Percentiles rank a stretch among this genome's conserved stretches.
Conservation (phyloP, 805 yeast genomes). For the Yamadazyma takamatsuzukensis region DNA sequence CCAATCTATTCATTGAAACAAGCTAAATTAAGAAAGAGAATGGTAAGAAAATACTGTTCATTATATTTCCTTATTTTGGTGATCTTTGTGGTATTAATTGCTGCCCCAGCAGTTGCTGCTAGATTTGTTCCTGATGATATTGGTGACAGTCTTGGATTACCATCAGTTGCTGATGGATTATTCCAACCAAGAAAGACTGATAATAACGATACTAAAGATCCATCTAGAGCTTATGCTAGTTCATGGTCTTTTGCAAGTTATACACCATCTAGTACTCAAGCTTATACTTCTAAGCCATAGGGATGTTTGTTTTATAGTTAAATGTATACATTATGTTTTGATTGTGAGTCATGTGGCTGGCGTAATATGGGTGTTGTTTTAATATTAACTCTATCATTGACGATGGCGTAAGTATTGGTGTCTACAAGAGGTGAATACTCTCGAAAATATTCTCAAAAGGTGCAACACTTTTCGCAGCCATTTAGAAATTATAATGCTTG, state of each 20-base stretch:
- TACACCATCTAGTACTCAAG: constrained; percentile 47
- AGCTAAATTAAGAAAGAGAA: constrained; percentile 92
- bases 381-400: no score
- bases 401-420: no score
- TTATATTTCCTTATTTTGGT: constrained; percentile 70
- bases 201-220: constrained; percentile 78
- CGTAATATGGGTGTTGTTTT: constrained; percentile 1
- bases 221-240: constrained; percentile 42
- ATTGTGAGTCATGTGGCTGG: not conserved
- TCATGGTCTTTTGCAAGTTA: constrained; percentile 24
- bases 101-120: constrained; percentile 90
- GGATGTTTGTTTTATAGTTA: not conserved
- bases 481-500: no score
- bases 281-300: constrained; percentile 56
- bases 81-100: constrained; percentile 70
- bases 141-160: constrained; percentile 18
- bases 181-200: constrained; percentile 84
- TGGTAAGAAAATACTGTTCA: constrained; percentile 89
- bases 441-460: no score
- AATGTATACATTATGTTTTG: constrained; percentile 6
- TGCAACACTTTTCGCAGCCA: no score
- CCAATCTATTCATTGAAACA: constrained; percentile 97
- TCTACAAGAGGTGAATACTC: no score
- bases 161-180: constrained; percentile 54
- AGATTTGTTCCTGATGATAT: constrained; percentile 42